phyloP scores from a whole-genome alignment of 352 stramenopile genomes.

The Globisporangium nodosum region DNA sequence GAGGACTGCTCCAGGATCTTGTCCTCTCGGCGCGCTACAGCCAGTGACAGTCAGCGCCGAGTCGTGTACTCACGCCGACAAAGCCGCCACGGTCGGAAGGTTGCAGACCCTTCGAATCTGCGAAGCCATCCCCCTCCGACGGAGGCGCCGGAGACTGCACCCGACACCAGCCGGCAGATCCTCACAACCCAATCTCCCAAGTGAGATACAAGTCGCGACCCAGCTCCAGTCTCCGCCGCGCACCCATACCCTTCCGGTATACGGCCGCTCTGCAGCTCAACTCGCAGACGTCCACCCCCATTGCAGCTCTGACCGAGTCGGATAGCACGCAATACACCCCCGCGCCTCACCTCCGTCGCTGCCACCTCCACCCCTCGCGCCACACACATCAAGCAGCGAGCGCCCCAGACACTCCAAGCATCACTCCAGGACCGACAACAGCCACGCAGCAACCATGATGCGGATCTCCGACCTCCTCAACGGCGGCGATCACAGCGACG shows the following conservation, averaged over 20 bases:
- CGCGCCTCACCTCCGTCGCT: too few relatives aligned
- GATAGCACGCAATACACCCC: too few relatives aligned
- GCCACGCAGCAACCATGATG: conserved; percentile 9
- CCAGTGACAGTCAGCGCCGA: not conserved
- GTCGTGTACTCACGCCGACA: not conserved
- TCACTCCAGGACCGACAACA: not conserved
- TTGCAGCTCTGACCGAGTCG: conserved; percentile 6
- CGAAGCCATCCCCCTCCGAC: conserved; percentile 1
- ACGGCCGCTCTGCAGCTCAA: not conserved
- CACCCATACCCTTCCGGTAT: not conserved
- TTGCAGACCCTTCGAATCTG: not conserved
- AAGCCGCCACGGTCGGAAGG: not conserved
- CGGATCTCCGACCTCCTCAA: conserved; percentile 18
- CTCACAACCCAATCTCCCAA: conserved; percentile 19
- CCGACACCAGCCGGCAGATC: not conserved
- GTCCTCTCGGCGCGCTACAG: not conserved
- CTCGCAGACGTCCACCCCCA: conserved; percentile 3
- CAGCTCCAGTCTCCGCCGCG: conserved; percentile 1
- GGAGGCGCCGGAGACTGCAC: not conserved
- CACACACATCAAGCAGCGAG: not conserved
- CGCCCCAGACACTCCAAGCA: not conserved
- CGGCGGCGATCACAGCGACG: conserved; percentile 14
- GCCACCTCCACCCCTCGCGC: not conserved
- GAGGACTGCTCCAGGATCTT: too few relatives aligned
- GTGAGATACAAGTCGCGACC: conserved; percentile 18